Evolutionary conservation across 441 rosid genomes (phyloP), one percentile per base, ranked within the genome.

Genomic region (Bruguiera hainesii): DNA sequence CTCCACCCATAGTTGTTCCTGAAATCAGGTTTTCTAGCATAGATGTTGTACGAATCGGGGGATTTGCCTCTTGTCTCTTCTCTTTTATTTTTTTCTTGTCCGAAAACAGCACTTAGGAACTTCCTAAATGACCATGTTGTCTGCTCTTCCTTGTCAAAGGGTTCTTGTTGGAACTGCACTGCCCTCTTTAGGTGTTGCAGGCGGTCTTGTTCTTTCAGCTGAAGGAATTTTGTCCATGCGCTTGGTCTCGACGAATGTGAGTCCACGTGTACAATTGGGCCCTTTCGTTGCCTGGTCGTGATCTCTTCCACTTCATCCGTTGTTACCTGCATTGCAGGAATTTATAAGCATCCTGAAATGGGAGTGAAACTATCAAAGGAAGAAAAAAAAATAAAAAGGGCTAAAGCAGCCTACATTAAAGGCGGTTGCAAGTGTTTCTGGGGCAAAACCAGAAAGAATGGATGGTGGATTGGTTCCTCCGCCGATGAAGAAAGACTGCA

Each of bases 401-500:
- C 48, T 2, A 42, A 42, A 42, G 8, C 16, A 70, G 56, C 91
- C 84, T 68, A 91, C 98, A 46, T 94, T 94, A 31, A 91, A 77
- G 72, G 97, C 97, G 52, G 82, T 79, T 25, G 90, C 75, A 42
- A 94, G 85, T 5, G 91, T 87, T 69, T 85, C 80, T 0, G 46
- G 75, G 11, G 82, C 87, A 58, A 94, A 94, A 21, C 99, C 98
- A 19, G 87, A 76, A 6, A 94, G 87, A 63, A 91, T 63, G 21
- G 98, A 89, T 1, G 78, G 20, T 2, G 84, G 88, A 73, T 82
- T 58, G 25, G 79, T 69, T 19, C 98, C 99, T 75, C 97, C 98
- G 33, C 90, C 97, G 1, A 94, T 77, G 74, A 81, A 91, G 88
- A 94, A 91, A 35, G 96, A 85, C 94, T 91, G 83, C 75, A 73